Evolutionary conservation across 306 rosid genomes (phyloP).

Genomic region (Oemleria cerasiformis): DNA sequence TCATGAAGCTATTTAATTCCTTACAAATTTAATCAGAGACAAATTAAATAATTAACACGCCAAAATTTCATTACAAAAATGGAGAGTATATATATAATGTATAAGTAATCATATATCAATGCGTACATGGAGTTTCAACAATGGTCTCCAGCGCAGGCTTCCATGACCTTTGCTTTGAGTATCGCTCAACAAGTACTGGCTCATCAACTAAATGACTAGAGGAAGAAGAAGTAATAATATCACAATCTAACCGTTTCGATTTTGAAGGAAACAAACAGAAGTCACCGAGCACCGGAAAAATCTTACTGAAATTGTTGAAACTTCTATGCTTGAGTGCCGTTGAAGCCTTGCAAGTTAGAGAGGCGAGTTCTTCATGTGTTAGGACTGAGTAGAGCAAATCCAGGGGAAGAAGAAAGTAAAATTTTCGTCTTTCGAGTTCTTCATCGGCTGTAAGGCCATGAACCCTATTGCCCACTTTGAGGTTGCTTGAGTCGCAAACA

Average conservation of each 20-base stretch:
- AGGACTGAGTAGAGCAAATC: slow-evolving; percentile 79
- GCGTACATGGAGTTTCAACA: slow-evolving; percentile 50
- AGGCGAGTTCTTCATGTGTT: slow-evolving; percentile 70
- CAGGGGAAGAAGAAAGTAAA: slow-evolving; percentile 85
- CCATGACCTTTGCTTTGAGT: slow-evolving; percentile 80
- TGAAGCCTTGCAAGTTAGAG: slow-evolving; percentile 57
- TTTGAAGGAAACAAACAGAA: slow-evolving; percentile 57
- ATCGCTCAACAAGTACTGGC: slow-evolving; percentile 33
- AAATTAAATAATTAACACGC: background rate
- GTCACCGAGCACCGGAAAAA: slow-evolving; percentile 63
- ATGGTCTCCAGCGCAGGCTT: slow-evolving; percentile 84
- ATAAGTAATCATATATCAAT: background rate
- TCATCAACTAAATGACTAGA: background rate
- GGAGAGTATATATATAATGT: background rate
- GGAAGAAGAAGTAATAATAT: background rate
- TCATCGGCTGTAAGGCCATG: slow-evolving; percentile 71
- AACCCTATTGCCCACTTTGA: slow-evolving; percentile 69
- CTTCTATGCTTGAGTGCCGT: slow-evolving; percentile 50
- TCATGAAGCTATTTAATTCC: background rate
- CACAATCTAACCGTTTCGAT: slow-evolving; percentile 29
- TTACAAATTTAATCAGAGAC: background rate
- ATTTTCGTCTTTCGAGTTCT: slow-evolving; percentile 45
- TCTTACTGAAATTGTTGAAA: slow-evolving; percentile 55
- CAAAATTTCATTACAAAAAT: slow-evolving; percentile 1
- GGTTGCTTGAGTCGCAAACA: slow-evolving; percentile 67